A percentile compares a stretch with the other conserved stretches of the same genome.
phyloP scores from a whole-genome alignment of 1,284 basidiomycete species.

The Sanghuangporus sanghuang region DNA sequence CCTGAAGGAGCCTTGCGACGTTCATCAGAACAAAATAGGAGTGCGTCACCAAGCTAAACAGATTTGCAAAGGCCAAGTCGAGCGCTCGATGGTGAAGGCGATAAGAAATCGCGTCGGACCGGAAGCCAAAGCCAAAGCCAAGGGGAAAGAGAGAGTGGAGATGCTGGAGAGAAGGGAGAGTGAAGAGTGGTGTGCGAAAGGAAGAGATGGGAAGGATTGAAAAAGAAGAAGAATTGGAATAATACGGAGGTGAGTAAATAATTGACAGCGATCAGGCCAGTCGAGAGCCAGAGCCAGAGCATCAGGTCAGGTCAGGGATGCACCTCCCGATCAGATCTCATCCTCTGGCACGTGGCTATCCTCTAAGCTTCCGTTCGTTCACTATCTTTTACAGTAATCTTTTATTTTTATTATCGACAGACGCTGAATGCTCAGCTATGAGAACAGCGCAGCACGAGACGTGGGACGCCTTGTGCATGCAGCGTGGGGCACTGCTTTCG shows the following conservation, averaged over 20 bases:
- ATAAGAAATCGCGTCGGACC: not conserved
- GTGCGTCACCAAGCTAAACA: not conserved
- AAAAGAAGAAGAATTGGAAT: slow-evolving; percentile 6
- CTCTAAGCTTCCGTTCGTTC: not conserved
- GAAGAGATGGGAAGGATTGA: not conserved
- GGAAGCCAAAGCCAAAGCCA: not conserved
- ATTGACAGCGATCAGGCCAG: slow-evolving; percentile 1
- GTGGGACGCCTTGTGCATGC: not conserved
- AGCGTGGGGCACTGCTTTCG: not conserved
- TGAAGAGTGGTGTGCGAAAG: not conserved
- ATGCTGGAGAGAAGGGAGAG: not conserved
- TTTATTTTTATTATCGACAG: too few species aligned
- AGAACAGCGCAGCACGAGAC: not conserved
- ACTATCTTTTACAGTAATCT: too few species aligned
- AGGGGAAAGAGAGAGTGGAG: not conserved
- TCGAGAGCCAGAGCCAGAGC: not conserved
- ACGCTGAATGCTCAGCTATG: not conserved
- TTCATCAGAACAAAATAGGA: slow-evolving; percentile 44
- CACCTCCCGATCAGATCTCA: slow-evolving; percentile 5
- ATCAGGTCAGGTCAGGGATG: not conserved
- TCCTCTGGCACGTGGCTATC: not conserved
- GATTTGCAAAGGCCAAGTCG: not conserved
- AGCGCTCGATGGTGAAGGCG: not conserved
- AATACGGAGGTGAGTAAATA: not conserved
- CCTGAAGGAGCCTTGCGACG: slow-evolving; percentile 63